These are phyloP conservation scores for Porcisia deanei DNA, from an alignment of 208 protist genomes.

Conservation along the genomic window DNA sequence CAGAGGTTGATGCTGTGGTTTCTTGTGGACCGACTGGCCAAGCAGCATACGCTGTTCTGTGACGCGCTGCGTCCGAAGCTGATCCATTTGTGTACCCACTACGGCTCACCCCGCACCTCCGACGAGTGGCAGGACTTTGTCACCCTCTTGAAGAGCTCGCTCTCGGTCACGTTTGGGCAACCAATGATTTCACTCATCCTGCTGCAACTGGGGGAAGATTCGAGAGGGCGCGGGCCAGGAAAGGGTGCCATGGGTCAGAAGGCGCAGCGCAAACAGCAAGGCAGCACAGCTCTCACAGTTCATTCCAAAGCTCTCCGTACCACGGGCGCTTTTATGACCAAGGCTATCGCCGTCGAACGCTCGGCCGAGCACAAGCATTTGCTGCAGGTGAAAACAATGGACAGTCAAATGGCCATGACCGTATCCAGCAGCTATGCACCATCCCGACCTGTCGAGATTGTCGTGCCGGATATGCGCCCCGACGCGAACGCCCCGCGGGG, in stretches of 20 bases:
- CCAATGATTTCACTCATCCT: slow-evolving; percentile 77
- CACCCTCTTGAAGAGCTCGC: slow-evolving; percentile 68
- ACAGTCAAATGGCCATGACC: slow-evolving; percentile 88
- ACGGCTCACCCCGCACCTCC: slow-evolving; percentile 31
- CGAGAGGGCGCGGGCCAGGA: neutral
- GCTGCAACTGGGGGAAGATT: slow-evolving; percentile 54
- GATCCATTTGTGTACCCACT: slow-evolving; percentile 54
- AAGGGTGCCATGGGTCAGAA: neutral
- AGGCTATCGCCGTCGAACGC: slow-evolving; percentile 60
- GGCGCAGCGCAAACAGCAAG: slow-evolving; percentile 6
- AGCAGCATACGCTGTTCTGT: slow-evolving; percentile 80
- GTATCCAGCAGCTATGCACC: slow-evolving; percentile 88
- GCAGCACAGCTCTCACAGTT: slow-evolving; percentile 50
- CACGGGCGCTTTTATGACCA: slow-evolving; percentile 72
- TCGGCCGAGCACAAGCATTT: slow-evolving; percentile 47
- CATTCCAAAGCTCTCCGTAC: slow-evolving; percentile 68
- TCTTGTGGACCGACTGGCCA: slow-evolving; percentile 84
- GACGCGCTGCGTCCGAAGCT: slow-evolving; percentile 74
- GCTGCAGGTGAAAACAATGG: slow-evolving; percentile 90
- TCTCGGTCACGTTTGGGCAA: slow-evolving; percentile 77
- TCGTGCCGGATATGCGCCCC: slow-evolving; percentile 59
- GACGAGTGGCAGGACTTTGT: slow-evolving; percentile 68
- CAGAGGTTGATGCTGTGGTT: slow-evolving; percentile 81
- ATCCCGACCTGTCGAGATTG: slow-evolving; percentile 72
- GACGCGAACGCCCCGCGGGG: slow-evolving; percentile 80